Percentiles rank a stretch among this genome's conserved stretches.
phyloP scores from a whole-genome alignment of 2,329 filamentous ascomycete species.

The Tolypocladium capitatum region DNA sequence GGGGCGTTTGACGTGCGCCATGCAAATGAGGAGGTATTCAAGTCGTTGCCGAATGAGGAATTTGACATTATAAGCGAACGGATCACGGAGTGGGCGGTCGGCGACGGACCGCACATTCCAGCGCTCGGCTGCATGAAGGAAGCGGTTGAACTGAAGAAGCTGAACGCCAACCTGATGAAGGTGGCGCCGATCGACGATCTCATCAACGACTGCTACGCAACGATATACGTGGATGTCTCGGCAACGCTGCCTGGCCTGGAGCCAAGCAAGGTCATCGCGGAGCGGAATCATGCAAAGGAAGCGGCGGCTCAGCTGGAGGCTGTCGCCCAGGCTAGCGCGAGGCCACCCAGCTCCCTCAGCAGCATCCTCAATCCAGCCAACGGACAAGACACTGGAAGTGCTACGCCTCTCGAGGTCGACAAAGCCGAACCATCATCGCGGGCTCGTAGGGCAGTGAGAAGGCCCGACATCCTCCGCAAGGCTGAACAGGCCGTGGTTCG shows the following conservation, averaged over 20 bases:
- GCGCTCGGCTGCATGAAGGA: conserved; percentile 44
- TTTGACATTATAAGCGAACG: conserved; percentile 43
- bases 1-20: conserved; percentile 31
- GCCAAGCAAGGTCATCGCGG: conserved; percentile 32
- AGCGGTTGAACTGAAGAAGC: conserved; percentile 46
- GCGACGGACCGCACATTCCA: conserved; percentile 21
- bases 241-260: conserved; percentile 41
- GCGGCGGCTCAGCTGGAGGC: conserved; percentile 22
- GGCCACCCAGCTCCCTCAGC: conserved; percentile 22
- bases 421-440: conserved; percentile 28
- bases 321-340: conserved; percentile 14
- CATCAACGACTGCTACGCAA: conserved; percentile 80
- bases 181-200: conserved; percentile 77
- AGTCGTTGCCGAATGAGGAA: conserved; percentile 37
- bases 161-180: conserved; percentile 84
- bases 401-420: conserved; percentile 24
- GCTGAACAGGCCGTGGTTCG: conserved; percentile 45
- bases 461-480: conserved; percentile 46
- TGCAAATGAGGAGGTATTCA: conserved; percentile 41
- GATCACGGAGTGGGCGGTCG: conserved; percentile 40
- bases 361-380: conserved; percentile 29
- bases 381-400: conserved; percentile 23
- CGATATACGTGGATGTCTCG: conserved; percentile 56
- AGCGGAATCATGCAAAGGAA: conserved; percentile 28
- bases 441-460: conserved; percentile 29